phyloP scores from a whole-genome alignment of 306 rosid genomes.

The Sechiopsis laciniata region DNA sequence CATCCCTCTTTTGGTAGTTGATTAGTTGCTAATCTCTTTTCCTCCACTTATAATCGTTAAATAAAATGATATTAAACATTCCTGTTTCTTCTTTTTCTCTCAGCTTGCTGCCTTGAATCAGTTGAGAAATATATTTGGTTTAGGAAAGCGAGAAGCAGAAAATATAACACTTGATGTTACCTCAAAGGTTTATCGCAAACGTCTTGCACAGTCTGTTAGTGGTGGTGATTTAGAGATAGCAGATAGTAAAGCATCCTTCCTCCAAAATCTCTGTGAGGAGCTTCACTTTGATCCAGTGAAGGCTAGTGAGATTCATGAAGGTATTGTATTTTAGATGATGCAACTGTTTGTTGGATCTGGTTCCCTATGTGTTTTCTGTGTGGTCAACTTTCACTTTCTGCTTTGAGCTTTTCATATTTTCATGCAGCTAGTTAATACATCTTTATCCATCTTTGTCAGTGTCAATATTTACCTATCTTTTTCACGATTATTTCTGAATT shows the following conservation, averaged over 20 bases:
- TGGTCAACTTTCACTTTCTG: neutral
- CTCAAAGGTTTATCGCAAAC: constrained; percentile 71
- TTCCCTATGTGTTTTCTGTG: neutral
- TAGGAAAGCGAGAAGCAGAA: constrained; percentile 90
- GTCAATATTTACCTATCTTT: neutral
- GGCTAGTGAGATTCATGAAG: constrained; percentile 88
- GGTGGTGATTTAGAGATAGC: constrained; percentile 72
- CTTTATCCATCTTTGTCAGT: neutral
- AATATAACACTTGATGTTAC: constrained; percentile 64
- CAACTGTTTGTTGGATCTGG: constrained; percentile 15
- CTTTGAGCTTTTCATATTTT: neutral
- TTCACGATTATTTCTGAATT: constrained; percentile 29
- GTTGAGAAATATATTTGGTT: constrained; percentile 81
- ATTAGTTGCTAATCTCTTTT: neutral
- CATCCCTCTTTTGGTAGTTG: neutral
- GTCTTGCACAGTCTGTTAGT: constrained; percentile 62
- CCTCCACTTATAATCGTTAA: neutral
- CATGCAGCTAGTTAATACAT: neutral
- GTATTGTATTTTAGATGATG: constrained; percentile 29
- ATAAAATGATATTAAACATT: neutral
- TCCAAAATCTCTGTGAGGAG: constrained; percentile 79
- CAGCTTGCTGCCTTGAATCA: constrained; percentile 73
- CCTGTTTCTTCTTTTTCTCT: neutral
- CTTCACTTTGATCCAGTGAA: constrained; percentile 81
- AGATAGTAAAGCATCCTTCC: constrained; percentile 93